phyloP scores from a whole-genome alignment of 768 basidiomycete species.

The Thelephora ganbajun region DNA sequence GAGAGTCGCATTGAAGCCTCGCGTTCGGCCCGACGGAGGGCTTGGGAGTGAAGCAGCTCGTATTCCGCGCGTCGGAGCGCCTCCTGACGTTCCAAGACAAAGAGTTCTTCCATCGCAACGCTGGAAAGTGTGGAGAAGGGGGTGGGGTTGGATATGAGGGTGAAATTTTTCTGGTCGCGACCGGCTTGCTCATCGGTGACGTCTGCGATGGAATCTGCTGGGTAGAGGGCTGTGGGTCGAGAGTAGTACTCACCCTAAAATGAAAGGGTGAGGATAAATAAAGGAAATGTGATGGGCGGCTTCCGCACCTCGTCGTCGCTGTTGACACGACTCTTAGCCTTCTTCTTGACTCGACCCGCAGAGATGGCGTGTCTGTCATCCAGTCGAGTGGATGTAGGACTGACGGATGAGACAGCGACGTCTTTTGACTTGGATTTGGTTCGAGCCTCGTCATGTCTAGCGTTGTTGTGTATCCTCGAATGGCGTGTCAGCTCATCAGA shows the following conservation, averaged over 20 bases:
- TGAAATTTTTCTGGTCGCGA: conserved; percentile 3
- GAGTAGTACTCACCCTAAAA: conserved; percentile 24
- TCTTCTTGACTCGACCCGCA: conserved; percentile 42
- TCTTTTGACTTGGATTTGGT: conserved; percentile 17
- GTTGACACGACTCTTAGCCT: conserved; percentile 64
- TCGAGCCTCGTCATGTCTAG: conserved; percentile 19
- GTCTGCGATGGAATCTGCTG: conserved; percentile 10
- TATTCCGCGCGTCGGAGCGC: conserved; percentile 77
- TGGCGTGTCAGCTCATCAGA: conserved; percentile 98
- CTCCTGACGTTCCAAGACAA: conserved; percentile 79
- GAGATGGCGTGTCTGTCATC: background rate
- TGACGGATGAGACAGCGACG: background rate
- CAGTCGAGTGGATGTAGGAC: background rate
- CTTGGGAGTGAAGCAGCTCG: conserved; percentile 47
- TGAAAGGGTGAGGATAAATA: background rate
- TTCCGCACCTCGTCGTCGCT: conserved; percentile 71
- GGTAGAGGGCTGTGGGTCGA: conserved; percentile 20
- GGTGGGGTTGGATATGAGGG: conserved; percentile 20
- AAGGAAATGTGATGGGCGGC: background rate
- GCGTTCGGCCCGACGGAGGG: conserved; percentile 48
- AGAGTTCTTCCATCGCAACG: conserved; percentile 80
- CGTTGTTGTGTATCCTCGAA: conserved; percentile 78
- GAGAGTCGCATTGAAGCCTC: conserved; percentile 26
- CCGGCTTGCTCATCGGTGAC: conserved; percentile 3
- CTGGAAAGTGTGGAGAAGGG: conserved; percentile 59